phyloP scores from a whole-genome alignment of 345 rosid genomes.

The Nasturtium officinale region DNA sequence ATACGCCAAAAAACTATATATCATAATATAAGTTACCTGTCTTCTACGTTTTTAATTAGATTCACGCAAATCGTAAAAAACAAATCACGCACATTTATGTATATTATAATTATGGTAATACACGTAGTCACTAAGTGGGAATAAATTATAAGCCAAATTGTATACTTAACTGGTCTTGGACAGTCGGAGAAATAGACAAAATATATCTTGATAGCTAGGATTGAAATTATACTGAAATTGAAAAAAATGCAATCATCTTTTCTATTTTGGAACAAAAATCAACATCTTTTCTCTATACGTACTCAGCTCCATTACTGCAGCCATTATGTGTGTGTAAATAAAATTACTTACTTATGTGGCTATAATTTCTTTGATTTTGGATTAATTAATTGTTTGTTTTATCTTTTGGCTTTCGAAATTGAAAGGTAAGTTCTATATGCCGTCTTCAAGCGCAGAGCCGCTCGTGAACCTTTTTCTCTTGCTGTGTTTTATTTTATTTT shows the following conservation, averaged over 20 bases:
- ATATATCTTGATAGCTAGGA: not conserved
- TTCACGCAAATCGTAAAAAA: not conserved
- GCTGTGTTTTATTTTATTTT: not conserved
- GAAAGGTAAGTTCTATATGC: conserved; percentile 22
- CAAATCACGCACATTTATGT: conserved; percentile 4
- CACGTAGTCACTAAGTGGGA: not conserved
- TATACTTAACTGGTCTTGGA: not conserved
- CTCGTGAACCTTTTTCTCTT: conserved; percentile 39
- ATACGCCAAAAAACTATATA: conserved; percentile 27
- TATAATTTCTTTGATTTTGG: conserved; percentile 33
- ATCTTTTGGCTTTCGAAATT: conserved; percentile 26
- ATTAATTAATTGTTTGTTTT: conserved; percentile 25
- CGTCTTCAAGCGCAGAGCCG: conserved; percentile 25
- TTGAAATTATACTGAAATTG: no score
- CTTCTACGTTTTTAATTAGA: conserved; percentile 13
- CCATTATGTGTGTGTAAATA: not conserved
- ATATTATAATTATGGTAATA: not conserved
- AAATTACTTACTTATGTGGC: conserved; percentile 19
- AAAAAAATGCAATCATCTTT: not conserved
- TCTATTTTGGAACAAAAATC: not conserved
- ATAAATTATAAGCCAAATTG: not conserved
- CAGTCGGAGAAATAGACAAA: not conserved
- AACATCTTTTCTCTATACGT: not conserved
- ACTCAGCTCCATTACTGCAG: not conserved
- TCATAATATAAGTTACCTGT: conserved; percentile 24